Conservation (phyloP, 192 early-diverging fungal genomes). For the Martensiomyces pterosporus region DNA sequence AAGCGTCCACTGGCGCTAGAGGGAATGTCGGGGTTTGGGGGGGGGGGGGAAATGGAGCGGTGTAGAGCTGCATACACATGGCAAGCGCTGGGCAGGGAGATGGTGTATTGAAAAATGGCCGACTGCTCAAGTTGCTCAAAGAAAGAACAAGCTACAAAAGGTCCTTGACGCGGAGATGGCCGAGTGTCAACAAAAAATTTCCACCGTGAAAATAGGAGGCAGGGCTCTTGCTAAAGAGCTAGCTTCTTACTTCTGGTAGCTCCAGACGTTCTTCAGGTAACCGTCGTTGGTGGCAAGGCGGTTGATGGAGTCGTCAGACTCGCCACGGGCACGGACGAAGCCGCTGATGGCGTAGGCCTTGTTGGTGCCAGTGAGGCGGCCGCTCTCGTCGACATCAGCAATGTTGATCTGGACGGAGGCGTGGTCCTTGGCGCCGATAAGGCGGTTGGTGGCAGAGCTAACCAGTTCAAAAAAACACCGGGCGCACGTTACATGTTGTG, state of each 20-base stretch:
- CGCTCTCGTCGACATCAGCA: conserved; percentile 84
- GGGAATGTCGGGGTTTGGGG: no score
- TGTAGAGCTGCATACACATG: no score
- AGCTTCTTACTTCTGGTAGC: conserved; percentile 71
- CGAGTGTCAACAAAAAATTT: conserved; percentile 1
- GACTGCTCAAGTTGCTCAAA: no score
- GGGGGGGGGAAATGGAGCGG: no score
- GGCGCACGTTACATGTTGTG: no score
- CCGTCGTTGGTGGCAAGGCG: conserved; percentile 78
- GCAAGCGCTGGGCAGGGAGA: no score
- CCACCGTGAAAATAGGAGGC: no score
- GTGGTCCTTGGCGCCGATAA: conserved; percentile 99
- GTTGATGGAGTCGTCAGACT: conserved; percentile 97
- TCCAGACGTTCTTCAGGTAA: conserved; percentile 75
- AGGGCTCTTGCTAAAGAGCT: no score
- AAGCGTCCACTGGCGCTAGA: no score
- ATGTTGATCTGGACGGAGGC: conserved; percentile 97
- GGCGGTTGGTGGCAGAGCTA: conserved; percentile 95
- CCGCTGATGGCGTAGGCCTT: conserved; percentile 91
- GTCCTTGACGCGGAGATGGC: background rate
- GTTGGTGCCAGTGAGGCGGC: conserved; percentile 67
- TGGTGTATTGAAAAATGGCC: no score
- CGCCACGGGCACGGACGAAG: conserved; percentile 82
- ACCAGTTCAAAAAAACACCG: background rate
- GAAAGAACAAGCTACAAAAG: no score